These are phyloP conservation scores for Suhomyces vadensis DNA, from an alignment of 805 yeast species.

Conservation along the genomic window DNA sequence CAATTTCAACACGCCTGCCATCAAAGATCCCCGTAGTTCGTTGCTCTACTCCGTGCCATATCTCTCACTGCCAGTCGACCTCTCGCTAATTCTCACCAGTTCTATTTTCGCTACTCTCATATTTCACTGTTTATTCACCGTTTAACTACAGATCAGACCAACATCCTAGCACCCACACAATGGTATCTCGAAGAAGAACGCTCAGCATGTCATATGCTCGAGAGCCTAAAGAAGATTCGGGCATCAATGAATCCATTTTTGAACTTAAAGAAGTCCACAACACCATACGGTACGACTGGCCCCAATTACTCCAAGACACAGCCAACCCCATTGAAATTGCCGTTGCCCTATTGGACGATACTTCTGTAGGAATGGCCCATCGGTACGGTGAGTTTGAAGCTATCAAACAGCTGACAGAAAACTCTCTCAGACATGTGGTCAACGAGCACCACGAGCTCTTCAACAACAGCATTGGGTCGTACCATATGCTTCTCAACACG, in stretches of 20 bases:
- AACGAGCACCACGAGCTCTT: constrained; percentile 81
- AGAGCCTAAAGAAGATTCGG: background rate
- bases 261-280: constrained; percentile 38
- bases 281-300: constrained; percentile 46
- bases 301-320: constrained; percentile 42
- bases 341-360: constrained; percentile 75
- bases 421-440: constrained; percentile 66
- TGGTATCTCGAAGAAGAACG: constrained; percentile 10
- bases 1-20: no score
- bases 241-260: constrained; percentile 25
- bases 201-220: background rate
- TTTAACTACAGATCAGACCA: no score
- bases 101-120: background rate
- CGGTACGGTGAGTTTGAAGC: constrained; percentile 65
- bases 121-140: no score
- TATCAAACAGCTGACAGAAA: constrained; percentile 56
- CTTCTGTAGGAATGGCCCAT: constrained; percentile 89
- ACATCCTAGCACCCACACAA: no score
- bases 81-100: background rate
- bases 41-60: no score
- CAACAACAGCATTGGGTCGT: constrained; percentile 82
- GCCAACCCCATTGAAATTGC: constrained; percentile 86
- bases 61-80: no score
- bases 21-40: no score
- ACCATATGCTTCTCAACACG: constrained; percentile 65